phyloP scores from a whole-genome alignment of 371 early-diverging fungal species.

The Conidiobolus incongruus region DNA sequence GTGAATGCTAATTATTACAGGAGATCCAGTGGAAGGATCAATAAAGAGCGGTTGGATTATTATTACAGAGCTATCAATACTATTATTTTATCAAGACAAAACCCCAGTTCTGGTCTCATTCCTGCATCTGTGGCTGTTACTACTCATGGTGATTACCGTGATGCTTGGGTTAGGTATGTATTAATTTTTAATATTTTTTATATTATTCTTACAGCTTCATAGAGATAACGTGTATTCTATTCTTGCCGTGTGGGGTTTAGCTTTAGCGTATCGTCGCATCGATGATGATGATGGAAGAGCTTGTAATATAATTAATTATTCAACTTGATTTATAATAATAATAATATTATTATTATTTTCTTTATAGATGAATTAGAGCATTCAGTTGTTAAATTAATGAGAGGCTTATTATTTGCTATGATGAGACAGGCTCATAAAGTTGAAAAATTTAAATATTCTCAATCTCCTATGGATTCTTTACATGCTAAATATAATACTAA shows the following conservation, averaged over 20 bases:
- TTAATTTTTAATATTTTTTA: not conserved
- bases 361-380: conserved; percentile 57
- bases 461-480: conserved; percentile 36
- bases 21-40: conserved; percentile 6
- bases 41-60: conserved; percentile 35
- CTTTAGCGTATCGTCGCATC: conserved; percentile 58
- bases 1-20: too few relatives aligned
- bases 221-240: conserved; percentile 91
- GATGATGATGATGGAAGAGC: conserved; percentile 64
- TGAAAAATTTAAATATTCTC: conserved; percentile 59
- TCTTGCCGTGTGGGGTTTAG: conserved; percentile 61
- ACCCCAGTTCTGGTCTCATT: conserved; percentile 68
- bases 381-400: conserved; percentile 62
- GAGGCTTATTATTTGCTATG: conserved; percentile 64
- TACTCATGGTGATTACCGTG: conserved; percentile 58
- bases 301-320: conserved; percentile 20
- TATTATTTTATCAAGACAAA: conserved; percentile 55
- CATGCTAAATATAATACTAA: conserved; percentile 78
- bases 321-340: not conserved
- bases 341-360: not conserved
- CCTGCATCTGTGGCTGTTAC: conserved; percentile 79
- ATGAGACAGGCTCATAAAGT: conserved; percentile 73
- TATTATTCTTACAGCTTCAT: not conserved
- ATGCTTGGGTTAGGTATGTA: conserved; percentile 74
- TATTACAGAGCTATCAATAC: conserved; percentile 50